Percentiles rank a stretch among this genome's conserved stretches.
phyloP scores from a whole-genome alignment of 225 moss, liverwort and hornwort species.

The Antitrichia curtipendula region DNA sequence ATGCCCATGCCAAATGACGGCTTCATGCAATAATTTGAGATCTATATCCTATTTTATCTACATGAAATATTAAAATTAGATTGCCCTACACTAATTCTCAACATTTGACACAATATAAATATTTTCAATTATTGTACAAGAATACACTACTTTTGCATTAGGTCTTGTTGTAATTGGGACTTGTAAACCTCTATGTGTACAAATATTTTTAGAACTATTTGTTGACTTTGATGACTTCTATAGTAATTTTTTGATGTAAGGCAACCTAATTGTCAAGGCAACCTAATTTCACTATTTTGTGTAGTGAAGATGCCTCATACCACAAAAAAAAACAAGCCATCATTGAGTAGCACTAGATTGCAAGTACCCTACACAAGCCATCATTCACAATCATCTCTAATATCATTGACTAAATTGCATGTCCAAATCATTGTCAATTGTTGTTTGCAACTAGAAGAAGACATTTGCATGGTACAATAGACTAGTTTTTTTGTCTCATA shows the following conservation, averaged over 20 bases:
- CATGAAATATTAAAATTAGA: too few relatives aligned
- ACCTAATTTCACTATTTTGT: too few relatives aligned
- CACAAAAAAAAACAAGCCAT: rapidly evolving
- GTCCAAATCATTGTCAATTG: not conserved
- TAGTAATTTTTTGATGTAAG: too few relatives aligned
- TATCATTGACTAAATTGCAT: not conserved
- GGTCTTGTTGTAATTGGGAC: too few relatives aligned
- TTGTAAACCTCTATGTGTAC: too few relatives aligned
- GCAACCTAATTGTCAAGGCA: too few relatives aligned
- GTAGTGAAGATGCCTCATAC: not conserved
- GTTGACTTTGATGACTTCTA: too few relatives aligned
- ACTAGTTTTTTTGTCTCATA: not conserved
- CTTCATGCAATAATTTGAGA: not conserved
- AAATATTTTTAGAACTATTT: too few relatives aligned
- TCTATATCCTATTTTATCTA: not conserved
- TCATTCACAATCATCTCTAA: not conserved
- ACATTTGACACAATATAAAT: too few relatives aligned
- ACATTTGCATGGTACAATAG: not conserved
- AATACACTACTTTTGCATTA: too few relatives aligned
- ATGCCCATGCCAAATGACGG: not conserved
- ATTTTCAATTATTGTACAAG: too few relatives aligned
- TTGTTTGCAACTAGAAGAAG: not conserved
- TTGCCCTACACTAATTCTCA: too few relatives aligned
- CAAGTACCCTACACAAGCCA: not conserved
- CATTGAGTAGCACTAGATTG: not conserved